Evolutionary conservation across 2,329 filamentous ascomycete genomes (phyloP).

Genomic region (Colletotrichum theobromicola): DNA sequence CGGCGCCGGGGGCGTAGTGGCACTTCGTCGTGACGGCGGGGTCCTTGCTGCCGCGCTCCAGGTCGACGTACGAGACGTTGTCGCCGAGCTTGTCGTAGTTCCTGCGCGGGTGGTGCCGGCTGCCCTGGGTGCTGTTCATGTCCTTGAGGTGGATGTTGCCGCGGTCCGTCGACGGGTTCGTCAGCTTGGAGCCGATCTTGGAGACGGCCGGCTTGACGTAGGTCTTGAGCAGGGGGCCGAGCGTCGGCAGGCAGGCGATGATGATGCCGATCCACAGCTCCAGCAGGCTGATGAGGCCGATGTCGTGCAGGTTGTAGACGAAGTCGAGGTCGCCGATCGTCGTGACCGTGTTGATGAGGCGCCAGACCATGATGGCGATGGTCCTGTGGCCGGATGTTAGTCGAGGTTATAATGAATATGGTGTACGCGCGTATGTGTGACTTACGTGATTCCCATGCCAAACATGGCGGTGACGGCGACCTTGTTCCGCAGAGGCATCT

Average conservation of each 20-base stretch:
- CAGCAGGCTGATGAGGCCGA: constrained; percentile 39
- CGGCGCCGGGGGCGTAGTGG: background rate
- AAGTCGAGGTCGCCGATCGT: constrained; percentile 25
- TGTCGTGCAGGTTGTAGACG: constrained; percentile 29
- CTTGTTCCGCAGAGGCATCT: constrained; percentile 43
- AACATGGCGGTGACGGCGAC: constrained; percentile 35
- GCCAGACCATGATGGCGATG: constrained; percentile 43
- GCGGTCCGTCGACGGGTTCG: constrained; percentile 6
- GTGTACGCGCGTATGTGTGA: background rate
- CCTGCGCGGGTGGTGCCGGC: background rate
- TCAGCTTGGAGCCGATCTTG: constrained; percentile 18
- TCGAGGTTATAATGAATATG: background rate
- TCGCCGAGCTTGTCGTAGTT: constrained; percentile 14
- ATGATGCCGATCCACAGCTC: constrained; percentile 45
- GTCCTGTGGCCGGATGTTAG: constrained; percentile 26
- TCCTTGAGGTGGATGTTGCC: constrained; percentile 5
- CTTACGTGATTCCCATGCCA: constrained; percentile 35
- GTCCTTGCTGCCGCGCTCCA: background rate
- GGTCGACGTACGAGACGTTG: background rate
- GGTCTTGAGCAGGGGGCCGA: constrained; percentile 35
- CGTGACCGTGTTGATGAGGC: constrained; percentile 33
- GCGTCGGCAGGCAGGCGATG: constrained; percentile 45
- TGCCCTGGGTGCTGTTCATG: background rate
- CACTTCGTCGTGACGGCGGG: constrained; percentile 5
- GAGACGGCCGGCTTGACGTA: constrained; percentile 24